These are phyloP conservation scores for Candida montana DNA, from an alignment of 805 yeast genomes.

Conservation along the genomic window DNA sequence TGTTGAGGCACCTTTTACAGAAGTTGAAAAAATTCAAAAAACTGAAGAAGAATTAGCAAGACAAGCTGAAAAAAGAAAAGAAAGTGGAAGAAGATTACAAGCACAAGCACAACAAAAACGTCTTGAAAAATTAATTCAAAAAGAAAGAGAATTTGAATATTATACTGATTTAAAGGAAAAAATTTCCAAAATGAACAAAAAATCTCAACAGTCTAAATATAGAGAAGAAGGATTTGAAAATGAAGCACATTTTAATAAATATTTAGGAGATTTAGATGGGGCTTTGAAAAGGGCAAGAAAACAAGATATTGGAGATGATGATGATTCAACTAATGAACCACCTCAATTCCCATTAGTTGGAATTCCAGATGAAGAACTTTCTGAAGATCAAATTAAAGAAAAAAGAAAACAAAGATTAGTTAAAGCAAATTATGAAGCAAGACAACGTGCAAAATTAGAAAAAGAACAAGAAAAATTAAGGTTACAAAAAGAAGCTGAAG, in stretches of 20 bases:
- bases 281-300: conserved; percentile 63
- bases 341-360: conserved; percentile 74
- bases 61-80: conserved; percentile 75
- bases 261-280: conserved; percentile 57
- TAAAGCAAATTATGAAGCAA: conserved; percentile 85
- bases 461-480: conserved; percentile 61
- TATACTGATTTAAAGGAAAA: conserved; percentile 54
- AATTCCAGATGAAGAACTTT: conserved; percentile 76
- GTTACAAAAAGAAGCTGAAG: conserved; percentile 51
- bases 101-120: conserved; percentile 88
- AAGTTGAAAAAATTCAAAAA: conserved; percentile 61
- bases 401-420: conserved; percentile 78
- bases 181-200: conserved; percentile 44
- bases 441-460: conserved; percentile 75
- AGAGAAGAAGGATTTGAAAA: conserved; percentile 75
- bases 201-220: conserved; percentile 48
- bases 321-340: conserved; percentile 39
- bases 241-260: conserved; percentile 64
- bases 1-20: conserved; percentile 76
- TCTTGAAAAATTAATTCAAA: conserved; percentile 70
- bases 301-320: conserved; percentile 58
- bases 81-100: conserved; percentile 83
- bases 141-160: conserved; percentile 75
- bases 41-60: conserved; percentile 74
- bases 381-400: conserved; percentile 76